phyloP scores from a whole-genome alignment of 306 rosid genomes.

The Cicer bijugum region DNA sequence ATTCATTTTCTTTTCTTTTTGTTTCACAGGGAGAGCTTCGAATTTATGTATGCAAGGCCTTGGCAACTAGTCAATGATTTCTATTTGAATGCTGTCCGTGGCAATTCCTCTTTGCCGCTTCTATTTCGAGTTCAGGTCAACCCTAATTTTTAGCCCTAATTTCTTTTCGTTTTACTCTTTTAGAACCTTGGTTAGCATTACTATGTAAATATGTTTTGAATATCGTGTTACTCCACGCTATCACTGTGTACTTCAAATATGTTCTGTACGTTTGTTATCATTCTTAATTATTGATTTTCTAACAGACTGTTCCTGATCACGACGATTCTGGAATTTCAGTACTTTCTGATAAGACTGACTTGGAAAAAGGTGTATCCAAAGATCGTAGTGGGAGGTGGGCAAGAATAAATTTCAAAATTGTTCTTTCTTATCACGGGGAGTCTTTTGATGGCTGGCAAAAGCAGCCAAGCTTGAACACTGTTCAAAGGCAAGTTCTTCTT shows the following conservation, averaged over 20 bases:
- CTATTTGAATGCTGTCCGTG: constrained; percentile 62
- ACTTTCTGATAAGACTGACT: constrained; percentile 48
- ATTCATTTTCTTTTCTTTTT: not conserved
- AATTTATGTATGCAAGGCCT: constrained; percentile 73
- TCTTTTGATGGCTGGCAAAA: constrained; percentile 98
- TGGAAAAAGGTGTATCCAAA: constrained; percentile 50
- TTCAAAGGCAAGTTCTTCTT: constrained; percentile 69
- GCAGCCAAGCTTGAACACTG: constrained; percentile 87
- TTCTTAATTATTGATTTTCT: constrained; percentile 42
- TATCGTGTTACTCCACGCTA: not conserved
- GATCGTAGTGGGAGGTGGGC: constrained; percentile 86
- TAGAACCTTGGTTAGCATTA: not conserved
- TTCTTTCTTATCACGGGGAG: constrained; percentile 75
- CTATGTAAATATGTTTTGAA: not conserved
- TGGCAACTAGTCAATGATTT: constrained; percentile 76
- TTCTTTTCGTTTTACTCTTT: not conserved
- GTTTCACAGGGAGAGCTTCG: constrained; percentile 67
- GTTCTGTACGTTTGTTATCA: constrained; percentile 28
- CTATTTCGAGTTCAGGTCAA: constrained; percentile 58
- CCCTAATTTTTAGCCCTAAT: constrained; percentile 12
- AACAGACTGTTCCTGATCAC: constrained; percentile 54
- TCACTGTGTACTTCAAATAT: not conserved
- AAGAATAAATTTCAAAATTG: constrained; percentile 72
- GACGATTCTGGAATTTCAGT: constrained; percentile 52
- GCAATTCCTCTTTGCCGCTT: constrained; percentile 48